Base-by-base conservation (phyloP, 2,329 filamentous ascomycete genomes). In the Bipolaris zeicola region DNA sequence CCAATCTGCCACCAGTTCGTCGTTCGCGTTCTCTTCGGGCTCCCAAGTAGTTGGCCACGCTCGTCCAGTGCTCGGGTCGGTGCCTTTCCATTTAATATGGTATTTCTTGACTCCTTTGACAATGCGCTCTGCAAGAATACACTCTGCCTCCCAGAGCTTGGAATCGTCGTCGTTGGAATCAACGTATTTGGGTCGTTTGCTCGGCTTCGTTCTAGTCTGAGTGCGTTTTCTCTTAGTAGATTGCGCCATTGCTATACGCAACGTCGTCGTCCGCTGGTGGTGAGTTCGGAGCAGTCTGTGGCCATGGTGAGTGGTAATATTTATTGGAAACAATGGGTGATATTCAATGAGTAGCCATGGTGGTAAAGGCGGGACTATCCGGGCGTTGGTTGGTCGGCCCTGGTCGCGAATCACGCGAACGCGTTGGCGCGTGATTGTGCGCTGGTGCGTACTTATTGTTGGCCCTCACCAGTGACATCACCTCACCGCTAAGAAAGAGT, bases 21-120 rank as follows among this genome's bases (percentile, higher is more conserved):
- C 55, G 50, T 72, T 79, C 2, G 72, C 68, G 60, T 65, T 57
- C 6, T 49, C 48, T 38, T 78, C 77, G 0, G 71, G 76, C 48
- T 80, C 84, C 86, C 86, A 88, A 45, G 75, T 81, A 8, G 80
- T 80, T 3, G 72, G 53, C 66, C 81, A 87, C 1, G 60, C 57
- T 58, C 80, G 68, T 16, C 82, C 83, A 37, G 82, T 84, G 2
- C 63, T 57, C n/a, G 78, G 72, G 64, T 86, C 74, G 49, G 49
- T 50, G 56, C 82, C 79, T 45, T 78, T 80, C 86, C 86, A 88
- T 65, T 86, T 80, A 50, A 88, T 80, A 3, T 78, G 67, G 62
- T 86, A 88, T n/a, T 63, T 43, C 3, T 57, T 45, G 8, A 77
- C 59, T 8, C 61, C 58, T 10, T 65, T 66, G 43, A 76, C 33